Evolutionary conservation across 2,329 filamentous ascomycete genomes (phyloP), one percentile per base, ranked within the genome.

Genomic region (Zasmidium angulare): DNA sequence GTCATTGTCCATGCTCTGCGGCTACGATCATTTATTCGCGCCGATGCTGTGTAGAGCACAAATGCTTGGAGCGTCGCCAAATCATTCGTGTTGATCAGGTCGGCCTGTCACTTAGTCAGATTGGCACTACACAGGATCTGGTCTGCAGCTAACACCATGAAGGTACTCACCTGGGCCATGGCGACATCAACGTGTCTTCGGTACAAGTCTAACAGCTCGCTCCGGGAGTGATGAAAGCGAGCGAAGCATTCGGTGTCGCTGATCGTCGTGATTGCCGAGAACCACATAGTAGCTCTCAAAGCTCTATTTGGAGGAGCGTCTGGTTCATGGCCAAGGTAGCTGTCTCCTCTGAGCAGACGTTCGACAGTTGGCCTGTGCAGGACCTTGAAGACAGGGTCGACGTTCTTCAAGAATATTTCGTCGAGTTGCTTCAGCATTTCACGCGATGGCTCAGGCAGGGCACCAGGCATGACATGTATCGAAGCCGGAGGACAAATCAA

Each of bases 241-340:
- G 49, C 52, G 7, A 61, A 55, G 47, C 68, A 70, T 36, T 72
- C 68, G 4, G 61, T 60, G 31, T 73, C 70, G 12, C 59, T 56
- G 17, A 72, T 55, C 17, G 67, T 69, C n/a, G 65, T 70, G 12
- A 68, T 56, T 11, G 67, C 70, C n/a, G 69, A 63, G 53, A 71
- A 71, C 64, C 66, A 71, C n/a, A 69, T 55, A 7, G 65, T 60
- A 17, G 63, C 64, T 53, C 66, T 69, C 14, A 72, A 50, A 1
- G 67, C 68, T 20, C 61, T 54, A 36, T 63, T 64, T 0, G 60
- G 55, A 10, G 63, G 58, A n/a, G 66, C 43, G 20, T 59, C 53
- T 22, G 58, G 55, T 14, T 60, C 57, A 4, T 64, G 56, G 21
- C 68, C 67, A 2, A 70, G 54, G 40, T 71, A 71, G 2, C 63